These are phyloP conservation scores for Trametes maxima DNA, from an alignment of 768 basidiomycete genomes.

Conservation along the genomic window DNA sequence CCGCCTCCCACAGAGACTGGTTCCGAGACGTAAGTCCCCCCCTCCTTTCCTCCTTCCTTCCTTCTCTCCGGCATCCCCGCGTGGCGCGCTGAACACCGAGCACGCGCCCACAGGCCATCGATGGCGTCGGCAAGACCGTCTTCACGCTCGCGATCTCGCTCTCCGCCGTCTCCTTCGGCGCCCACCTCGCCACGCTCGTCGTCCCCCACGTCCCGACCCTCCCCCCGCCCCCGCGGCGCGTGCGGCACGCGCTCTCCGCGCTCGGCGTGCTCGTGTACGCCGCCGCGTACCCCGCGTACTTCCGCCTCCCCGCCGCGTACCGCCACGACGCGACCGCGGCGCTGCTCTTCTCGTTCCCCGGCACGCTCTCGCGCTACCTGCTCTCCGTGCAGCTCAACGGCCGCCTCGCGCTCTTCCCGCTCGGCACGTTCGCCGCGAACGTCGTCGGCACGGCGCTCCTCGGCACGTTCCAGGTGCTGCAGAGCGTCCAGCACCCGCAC, in stretches of 20 bases:
- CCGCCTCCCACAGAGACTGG: slow-evolving; percentile 56
- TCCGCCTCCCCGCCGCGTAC: slow-evolving; percentile 64
- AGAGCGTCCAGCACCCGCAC: slow-evolving; percentile 45
- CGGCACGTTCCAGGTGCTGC: slow-evolving; percentile 70
- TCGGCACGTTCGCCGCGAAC: slow-evolving; percentile 82
- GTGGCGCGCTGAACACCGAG: slow-evolving; percentile 6
- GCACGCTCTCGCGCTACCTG: slow-evolving; percentile 80
- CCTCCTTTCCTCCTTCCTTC: neutral
- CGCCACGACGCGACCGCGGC: slow-evolving; percentile 85
- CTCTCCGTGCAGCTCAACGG: slow-evolving; percentile 76
- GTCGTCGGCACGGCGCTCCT: slow-evolving; percentile 81
- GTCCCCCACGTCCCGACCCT: slow-evolving; percentile 45
- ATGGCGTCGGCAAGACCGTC: slow-evolving; percentile 79
- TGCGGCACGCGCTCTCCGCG: slow-evolving; percentile 54
- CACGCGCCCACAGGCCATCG: slow-evolving; percentile 64
- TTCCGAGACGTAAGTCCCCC: slow-evolving; percentile 65
- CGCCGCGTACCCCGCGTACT: slow-evolving; percentile 78
- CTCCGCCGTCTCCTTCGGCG: slow-evolving; percentile 77
- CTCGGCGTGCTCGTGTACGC: slow-evolving; percentile 70
- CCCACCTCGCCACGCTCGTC: slow-evolving; percentile 53
- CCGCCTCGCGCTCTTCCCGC: slow-evolving; percentile 59
- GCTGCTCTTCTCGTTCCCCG: slow-evolving; percentile 87
- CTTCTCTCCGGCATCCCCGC: neutral
- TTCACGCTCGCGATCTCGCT: slow-evolving; percentile 79
- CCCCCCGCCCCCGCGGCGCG: slow-evolving; percentile 42